These are phyloP conservation scores for Nidula microcarpa DNA, from an alignment of 768 basidiomycete species.

Conservation along the genomic window DNA sequence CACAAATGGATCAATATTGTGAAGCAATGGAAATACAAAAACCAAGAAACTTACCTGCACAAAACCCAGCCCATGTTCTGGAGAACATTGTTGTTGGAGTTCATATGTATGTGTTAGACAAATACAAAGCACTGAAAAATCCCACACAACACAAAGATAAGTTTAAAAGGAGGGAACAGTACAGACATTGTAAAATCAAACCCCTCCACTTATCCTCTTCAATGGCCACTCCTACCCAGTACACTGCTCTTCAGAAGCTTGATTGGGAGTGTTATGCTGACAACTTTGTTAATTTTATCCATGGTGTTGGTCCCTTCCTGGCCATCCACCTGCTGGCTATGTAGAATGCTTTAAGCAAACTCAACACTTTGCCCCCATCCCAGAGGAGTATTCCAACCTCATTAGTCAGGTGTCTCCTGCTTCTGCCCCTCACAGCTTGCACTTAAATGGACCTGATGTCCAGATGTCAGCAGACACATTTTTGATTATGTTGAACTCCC, in stretches of 20 bases:
- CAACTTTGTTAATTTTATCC: neutral
- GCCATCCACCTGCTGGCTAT: neutral
- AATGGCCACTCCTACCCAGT: neutral
- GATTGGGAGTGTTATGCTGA: neutral
- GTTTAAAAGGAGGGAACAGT: neutral
- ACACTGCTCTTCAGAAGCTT: neutral
- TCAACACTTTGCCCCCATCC: no score
- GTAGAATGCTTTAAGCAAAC: no score
- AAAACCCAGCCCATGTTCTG: neutral
- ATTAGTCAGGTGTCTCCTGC: no score
- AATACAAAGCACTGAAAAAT: neutral
- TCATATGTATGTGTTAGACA: neutral
- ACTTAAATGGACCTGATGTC: no score
- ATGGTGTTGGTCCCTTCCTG: neutral
- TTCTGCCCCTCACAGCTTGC: no score
- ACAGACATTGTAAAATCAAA: neutral
- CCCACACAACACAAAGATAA: no score
- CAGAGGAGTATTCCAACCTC: no score
- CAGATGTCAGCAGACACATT: no score
- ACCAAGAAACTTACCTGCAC: neutral
- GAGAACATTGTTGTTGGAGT: neutral
- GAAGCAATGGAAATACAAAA: slow-evolving; percentile 16
- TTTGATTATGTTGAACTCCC: no score
- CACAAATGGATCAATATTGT: slow-evolving; percentile 17
- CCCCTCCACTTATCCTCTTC: neutral